Conservation (phyloP, 495 filamentous ascomycete genomes). For the Daldinia grandis region DNA sequence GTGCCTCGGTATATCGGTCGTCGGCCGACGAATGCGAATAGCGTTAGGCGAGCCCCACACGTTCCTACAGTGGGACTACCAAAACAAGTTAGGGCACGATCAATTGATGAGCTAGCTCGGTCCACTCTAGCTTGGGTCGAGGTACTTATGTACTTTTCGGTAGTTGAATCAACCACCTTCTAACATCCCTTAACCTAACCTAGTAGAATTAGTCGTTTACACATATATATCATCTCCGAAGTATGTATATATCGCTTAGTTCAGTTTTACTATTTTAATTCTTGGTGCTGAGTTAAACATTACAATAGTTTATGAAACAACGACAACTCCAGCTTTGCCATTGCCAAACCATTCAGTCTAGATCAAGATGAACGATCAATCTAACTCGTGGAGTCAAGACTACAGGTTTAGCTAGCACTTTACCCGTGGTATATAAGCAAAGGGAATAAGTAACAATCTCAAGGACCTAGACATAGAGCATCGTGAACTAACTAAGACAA, state of each 20-base stretch:
- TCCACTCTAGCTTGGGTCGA: background rate
- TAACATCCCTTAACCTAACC: too few species aligned
- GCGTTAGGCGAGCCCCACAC: constrained; percentile 26
- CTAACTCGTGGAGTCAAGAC: too few species aligned
- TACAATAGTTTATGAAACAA: background rate
- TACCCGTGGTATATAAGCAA: too few species aligned
- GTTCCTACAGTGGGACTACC: background rate
- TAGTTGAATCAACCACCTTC: background rate
- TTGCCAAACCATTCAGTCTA: background rate
- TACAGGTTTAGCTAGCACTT: too few species aligned
- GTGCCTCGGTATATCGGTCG: constrained; percentile 41
- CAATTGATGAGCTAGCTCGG: background rate
- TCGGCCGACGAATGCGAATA: constrained; percentile 9
- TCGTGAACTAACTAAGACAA: too few species aligned
- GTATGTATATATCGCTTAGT: background rate
- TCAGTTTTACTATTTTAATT: background rate
- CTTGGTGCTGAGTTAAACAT: background rate
- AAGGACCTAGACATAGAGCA: too few species aligned
- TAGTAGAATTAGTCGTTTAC: background rate
- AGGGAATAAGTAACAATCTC: too few species aligned
- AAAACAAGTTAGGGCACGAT: background rate
- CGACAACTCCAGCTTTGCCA: background rate
- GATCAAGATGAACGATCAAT: too few species aligned
- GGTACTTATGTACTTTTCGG: background rate
- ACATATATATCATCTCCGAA: background rate